These are phyloP conservation scores for Suhomyces kunorum DNA, from an alignment of 1,139 yeast species.

Conservation along the genomic window DNA sequence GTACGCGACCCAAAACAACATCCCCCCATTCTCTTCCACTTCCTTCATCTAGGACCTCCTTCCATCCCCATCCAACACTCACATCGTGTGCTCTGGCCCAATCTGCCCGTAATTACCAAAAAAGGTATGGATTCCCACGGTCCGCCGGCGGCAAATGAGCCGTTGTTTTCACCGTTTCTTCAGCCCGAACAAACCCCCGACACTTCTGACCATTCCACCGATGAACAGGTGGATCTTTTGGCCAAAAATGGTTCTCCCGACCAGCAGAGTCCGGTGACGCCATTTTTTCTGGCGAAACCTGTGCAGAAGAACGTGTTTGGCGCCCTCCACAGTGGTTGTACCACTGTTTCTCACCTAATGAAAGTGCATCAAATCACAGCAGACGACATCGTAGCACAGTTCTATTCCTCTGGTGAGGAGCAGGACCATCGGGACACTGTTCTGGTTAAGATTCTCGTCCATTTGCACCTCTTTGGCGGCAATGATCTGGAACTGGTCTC, in stretches of 20 bases:
- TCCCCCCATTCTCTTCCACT: neutral
- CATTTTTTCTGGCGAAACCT: neutral
- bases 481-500: neutral
- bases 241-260: neutral
- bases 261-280: neutral
- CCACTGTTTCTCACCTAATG: neutral
- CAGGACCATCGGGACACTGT: neutral
- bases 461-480: neutral
- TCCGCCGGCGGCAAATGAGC: neutral
- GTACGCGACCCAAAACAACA: conserved; percentile 7
- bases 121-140: conserved; percentile 2
- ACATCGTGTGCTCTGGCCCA: conserved; percentile 1
- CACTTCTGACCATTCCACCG: conserved; percentile 20
- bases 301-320: neutral
- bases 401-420: no score
- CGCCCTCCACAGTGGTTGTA: neutral
- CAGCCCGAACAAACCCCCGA: conserved; percentile 17
- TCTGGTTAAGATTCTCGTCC: neutral
- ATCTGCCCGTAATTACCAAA: neutral
- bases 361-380: neutral
- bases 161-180: conserved; percentile 16
- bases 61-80: neutral
- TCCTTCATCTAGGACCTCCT: neutral
- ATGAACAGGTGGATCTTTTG: conserved; percentile 9
- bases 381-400: neutral